phyloP scores from a whole-genome alignment of 257 asterid species.

The Prunella vulgaris region DNA sequence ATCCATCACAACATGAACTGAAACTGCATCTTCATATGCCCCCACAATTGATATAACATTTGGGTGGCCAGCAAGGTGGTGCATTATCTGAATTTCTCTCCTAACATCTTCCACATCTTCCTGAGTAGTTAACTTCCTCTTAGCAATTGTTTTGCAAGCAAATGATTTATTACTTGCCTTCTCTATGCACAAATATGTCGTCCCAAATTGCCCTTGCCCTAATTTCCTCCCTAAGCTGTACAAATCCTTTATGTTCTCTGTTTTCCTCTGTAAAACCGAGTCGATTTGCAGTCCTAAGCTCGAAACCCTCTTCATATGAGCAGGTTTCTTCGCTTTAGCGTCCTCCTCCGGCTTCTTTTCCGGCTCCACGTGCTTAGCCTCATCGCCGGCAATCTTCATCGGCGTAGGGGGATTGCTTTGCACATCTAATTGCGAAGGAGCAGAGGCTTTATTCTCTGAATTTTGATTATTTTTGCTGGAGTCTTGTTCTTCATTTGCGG shows the following conservation, averaged over 20 bases:
- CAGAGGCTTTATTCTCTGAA: constrained; percentile 21
- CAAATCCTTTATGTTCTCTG: constrained; percentile 33
- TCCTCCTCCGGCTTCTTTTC: constrained; percentile 20
- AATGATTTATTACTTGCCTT: constrained; percentile 35
- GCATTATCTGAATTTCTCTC: constrained; percentile 56
- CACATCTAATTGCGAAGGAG: constrained; percentile 16
- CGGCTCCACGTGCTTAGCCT: constrained; percentile 13
- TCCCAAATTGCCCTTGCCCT: constrained; percentile 53
- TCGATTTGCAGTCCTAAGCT: constrained; percentile 41
- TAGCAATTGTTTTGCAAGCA: constrained; percentile 48
- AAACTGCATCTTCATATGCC: constrained; percentile 44
- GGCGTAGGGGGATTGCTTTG: constrained; percentile 41
- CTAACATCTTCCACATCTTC: constrained; percentile 55
- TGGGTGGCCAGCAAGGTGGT: constrained; percentile 45
- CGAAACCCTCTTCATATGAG: constrained; percentile 31
- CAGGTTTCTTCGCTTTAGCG: constrained; percentile 27
- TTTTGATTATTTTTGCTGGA: constrained; percentile 12
- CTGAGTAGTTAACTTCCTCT: constrained; percentile 40
- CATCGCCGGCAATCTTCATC: constrained; percentile 30
- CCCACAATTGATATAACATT: constrained; percentile 43
- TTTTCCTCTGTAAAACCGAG: constrained; percentile 39
- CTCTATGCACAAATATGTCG: constrained; percentile 40
- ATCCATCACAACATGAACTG: constrained; percentile 48
- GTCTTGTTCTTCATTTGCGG: constrained; percentile 32
- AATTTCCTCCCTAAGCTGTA: constrained; percentile 36